Conservation (phyloP, 225 moss, liverwort and hornwort species). For the Climacium dendroides region DNA sequence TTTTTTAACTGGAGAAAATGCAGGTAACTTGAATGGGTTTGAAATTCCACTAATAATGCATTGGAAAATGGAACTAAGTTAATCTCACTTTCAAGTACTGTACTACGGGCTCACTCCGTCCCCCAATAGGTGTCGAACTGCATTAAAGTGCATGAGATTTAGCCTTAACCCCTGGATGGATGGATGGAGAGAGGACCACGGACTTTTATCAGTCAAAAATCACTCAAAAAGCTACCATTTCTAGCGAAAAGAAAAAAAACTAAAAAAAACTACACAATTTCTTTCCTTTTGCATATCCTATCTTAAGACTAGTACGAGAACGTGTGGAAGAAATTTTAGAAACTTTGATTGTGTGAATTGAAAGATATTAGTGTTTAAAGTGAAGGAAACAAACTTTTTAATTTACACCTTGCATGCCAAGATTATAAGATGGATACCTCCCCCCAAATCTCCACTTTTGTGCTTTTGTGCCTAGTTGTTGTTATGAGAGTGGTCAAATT, state of each 20-base stretch:
- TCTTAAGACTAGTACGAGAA: neutral
- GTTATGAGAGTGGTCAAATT: no score
- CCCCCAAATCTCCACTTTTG: no score
- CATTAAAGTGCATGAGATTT: no score
- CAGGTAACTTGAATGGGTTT: neutral
- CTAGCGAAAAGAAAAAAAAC: no score
- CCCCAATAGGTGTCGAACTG: neutral
- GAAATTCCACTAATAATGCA: neutral
- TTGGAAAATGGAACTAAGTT: neutral
- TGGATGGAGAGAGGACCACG: no score
- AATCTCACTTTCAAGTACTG: neutral
- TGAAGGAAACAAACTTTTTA: neutral
- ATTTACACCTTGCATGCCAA: accelerated
- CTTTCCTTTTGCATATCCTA: neutral
- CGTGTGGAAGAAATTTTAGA: neutral
- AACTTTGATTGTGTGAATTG: neutral
- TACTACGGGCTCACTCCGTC: neutral
- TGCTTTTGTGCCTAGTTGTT: no score
- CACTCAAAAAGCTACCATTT: neutral
- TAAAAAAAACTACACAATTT: neutral
- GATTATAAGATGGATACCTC: neutral
- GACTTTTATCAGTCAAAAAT: no score
- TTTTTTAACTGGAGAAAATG: neutral
- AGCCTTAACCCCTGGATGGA: no score
- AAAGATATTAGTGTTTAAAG: neutral